These are phyloP conservation scores for Fusarium ramigenum DNA, from an alignment of 2,329 filamentous ascomycete species.

Conservation along the genomic window DNA sequence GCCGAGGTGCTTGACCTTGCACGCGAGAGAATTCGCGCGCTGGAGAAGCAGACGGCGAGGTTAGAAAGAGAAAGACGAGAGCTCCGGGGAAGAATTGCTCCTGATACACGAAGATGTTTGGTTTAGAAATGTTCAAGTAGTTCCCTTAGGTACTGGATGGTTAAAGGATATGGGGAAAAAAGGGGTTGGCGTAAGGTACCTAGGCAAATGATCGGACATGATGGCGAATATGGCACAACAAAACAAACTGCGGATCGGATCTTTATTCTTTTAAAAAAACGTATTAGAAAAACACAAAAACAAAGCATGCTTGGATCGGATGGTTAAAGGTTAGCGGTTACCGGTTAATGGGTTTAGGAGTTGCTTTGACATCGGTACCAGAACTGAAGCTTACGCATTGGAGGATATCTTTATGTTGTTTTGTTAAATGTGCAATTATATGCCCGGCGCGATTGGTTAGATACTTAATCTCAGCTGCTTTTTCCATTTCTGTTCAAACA, in stretches of 20 bases:
- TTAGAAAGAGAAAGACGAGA: conserved; percentile 52
- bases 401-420: neutral
- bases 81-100: conserved; percentile 29
- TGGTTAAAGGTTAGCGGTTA: neutral
- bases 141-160: conserved; percentile 1
- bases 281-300: conserved; percentile 1
- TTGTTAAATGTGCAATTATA: neutral
- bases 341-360: conserved; percentile 18
- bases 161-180: neutral
- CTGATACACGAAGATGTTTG: conserved; percentile 20
- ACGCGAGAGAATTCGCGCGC: conserved; percentile 51
- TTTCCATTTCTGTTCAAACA: neutral
- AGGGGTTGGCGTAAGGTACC: neutral
- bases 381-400: neutral
- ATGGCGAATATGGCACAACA: conserved; percentile 21
- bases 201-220: neutral
- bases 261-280: neutral
- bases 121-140: conserved; percentile 1
- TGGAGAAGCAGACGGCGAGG: conserved; percentile 51
- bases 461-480: neutral
- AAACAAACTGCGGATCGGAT: neutral
- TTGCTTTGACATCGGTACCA: conserved; percentile 14
- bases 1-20: conserved; percentile 58
- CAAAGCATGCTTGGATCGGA: neutral
- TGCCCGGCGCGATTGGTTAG: neutral